Evolutionary conservation across 805 yeast species (phyloP).

Genomic region (Saturnispora sanitii): DNA sequence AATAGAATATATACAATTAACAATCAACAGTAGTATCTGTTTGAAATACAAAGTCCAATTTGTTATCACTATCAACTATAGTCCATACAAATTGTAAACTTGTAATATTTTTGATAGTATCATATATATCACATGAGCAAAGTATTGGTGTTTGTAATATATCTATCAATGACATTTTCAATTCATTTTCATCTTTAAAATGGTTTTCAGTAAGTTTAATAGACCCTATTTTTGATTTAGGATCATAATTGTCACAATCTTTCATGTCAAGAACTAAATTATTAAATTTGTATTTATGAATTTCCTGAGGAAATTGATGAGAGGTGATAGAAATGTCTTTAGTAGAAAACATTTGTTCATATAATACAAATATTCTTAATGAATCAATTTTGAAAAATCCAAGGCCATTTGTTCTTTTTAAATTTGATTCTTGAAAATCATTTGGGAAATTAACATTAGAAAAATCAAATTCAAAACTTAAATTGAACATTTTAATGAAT

Average conservation of each 20-base stretch:
- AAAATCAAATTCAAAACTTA: background rate
- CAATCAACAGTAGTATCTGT: background rate
- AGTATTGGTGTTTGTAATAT: background rate
- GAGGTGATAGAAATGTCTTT: background rate
- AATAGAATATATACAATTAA: background rate
- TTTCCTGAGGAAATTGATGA: background rate
- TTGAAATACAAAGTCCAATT: background rate
- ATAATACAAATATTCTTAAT: background rate
- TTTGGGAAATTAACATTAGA: background rate
- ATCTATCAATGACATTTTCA: background rate
- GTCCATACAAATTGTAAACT: conserved; percentile 2
- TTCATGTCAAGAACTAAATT: background rate
- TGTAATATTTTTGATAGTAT: background rate
- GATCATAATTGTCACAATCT: background rate
- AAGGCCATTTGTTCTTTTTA: background rate
- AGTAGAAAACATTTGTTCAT: background rate
- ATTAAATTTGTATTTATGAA: background rate
- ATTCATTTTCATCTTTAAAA: background rate
- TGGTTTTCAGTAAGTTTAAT: background rate
- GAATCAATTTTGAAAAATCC: conserved; percentile 4
- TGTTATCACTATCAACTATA: background rate
- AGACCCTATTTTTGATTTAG: background rate
- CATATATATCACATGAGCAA: conserved; percentile 2
- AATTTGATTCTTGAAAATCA: background rate
- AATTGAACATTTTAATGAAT: background rate